These are phyloP conservation scores for Forsythia viridissima DNA, from an alignment of 257 asterid genomes.

Conservation along the genomic window DNA sequence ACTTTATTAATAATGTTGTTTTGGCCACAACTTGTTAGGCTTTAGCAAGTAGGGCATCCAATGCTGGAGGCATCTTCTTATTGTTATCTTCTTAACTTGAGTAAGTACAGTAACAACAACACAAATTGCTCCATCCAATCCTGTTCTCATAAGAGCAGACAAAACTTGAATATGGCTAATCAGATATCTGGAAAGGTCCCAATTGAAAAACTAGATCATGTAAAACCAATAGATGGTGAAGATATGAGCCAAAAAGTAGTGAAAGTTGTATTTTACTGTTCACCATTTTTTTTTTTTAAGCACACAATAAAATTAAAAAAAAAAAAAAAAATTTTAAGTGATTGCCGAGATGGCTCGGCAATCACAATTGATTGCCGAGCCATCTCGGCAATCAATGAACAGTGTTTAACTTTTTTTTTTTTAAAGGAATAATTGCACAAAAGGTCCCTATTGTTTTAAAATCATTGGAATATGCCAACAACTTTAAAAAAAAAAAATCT, in stretches of 20 bases:
- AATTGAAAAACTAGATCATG: neutral
- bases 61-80: neutral
- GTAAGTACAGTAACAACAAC: neutral
- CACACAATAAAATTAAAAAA: too few relatives aligned
- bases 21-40: neutral
- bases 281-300: too few relatives aligned
- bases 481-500: too few relatives aligned
- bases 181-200: too few relatives aligned
- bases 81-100: neutral
- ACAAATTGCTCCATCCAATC: conserved; percentile 3
- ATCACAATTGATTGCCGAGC: too few relatives aligned
- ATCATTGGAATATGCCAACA: too few relatives aligned
- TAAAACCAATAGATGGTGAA: conserved; percentile 1
- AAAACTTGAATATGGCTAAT: neutral
- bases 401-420: too few relatives aligned
- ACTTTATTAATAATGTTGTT: neutral
- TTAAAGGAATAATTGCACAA: too few relatives aligned
- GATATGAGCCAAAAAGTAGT: conserved; percentile 18
- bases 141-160: neutral
- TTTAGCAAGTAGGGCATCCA: neutral
- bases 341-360: too few relatives aligned
- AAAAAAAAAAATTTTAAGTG: too few relatives aligned
- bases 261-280: neutral
- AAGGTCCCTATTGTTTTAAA: too few relatives aligned
- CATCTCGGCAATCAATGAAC: too few relatives aligned